A percentile compares a stretch with the other conserved stretches of the same genome.
These are phyloP conservation scores for Dryas integrifolia DNA, from an alignment of 331 rosid species.

Conservation along the genomic window DNA sequence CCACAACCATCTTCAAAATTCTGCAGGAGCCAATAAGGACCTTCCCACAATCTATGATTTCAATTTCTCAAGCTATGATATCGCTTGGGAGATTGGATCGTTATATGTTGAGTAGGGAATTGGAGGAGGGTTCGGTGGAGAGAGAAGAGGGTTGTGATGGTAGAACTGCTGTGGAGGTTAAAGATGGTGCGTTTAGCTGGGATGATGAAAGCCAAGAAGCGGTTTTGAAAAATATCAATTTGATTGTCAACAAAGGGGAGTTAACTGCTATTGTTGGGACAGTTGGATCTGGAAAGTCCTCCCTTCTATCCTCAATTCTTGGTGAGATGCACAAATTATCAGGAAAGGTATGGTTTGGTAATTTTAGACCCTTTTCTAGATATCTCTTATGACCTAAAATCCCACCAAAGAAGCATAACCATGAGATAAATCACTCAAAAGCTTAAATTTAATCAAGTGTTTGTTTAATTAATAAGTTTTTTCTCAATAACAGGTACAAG, in stretches of 20 bases:
- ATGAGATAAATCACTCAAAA: background rate
- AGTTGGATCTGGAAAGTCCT: conserved; percentile 87
- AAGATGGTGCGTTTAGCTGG: conserved; percentile 71
- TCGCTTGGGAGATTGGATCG: conserved; percentile 78
- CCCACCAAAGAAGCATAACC: background rate
- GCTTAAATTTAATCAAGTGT: background rate
- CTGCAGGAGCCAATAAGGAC: conserved; percentile 82
- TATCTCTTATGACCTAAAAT: background rate
- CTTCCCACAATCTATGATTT: conserved; percentile 79
- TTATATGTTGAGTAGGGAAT: conserved; percentile 71
- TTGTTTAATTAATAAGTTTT: conserved; percentile 5
- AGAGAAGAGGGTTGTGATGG: conserved; percentile 52
- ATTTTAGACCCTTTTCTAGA: background rate
- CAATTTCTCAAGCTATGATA: conserved; percentile 84
- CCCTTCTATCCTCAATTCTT: conserved; percentile 76
- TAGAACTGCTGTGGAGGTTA: conserved; percentile 52
- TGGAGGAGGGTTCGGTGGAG: conserved; percentile 48
- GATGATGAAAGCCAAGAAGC: conserved; percentile 60
- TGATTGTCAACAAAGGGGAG: conserved; percentile 62
- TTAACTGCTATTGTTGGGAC: conserved; percentile 86
- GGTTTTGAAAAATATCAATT: conserved; percentile 55
- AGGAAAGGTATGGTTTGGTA: conserved; percentile 63
- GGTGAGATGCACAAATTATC: conserved; percentile 83
- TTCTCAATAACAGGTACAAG: conserved; percentile 53
- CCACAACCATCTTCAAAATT: conserved; percentile 70